Conservation (phyloP, 23 red algal species). For the Gracilaria gracilis region DNA sequence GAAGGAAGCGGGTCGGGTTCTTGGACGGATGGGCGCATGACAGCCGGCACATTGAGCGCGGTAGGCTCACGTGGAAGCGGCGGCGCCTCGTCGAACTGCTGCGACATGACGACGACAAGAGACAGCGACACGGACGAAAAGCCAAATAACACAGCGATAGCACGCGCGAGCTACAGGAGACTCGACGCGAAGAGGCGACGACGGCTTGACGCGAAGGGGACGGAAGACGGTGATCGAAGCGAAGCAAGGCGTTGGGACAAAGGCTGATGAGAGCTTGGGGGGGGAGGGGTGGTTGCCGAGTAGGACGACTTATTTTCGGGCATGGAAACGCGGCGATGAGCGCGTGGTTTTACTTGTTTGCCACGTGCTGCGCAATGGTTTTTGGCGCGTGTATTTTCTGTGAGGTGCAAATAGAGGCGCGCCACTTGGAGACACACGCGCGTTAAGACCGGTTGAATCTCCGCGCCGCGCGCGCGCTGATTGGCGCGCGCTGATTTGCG, state of each 20-base stretch:
- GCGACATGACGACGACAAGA: constrained; percentile 22
- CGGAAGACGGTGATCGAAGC: no score
- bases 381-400: no score
- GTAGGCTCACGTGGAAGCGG: constrained; percentile 66
- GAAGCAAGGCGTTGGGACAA: no score
- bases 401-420: not conserved
- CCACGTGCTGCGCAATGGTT: not conserved
- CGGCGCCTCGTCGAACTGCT: constrained; percentile 53
- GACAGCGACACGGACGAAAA: not conserved
- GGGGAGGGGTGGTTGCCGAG: no score
- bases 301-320: no score
- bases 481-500: not conserved
- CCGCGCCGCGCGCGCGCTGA: not conserved
- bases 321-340: not conserved
- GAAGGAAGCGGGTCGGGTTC: constrained; percentile 15
- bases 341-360: not conserved
- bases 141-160: not conserved
- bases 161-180: not conserved
- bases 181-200: no score
- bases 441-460: not conserved
- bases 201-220: no score
- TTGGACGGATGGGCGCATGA: not conserved
- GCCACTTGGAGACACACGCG: not conserved
- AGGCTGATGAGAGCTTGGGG: no score
- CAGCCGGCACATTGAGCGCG: constrained; percentile 39